Evolutionary conservation across 2,329 filamentous ascomycete species (phyloP).

Genomic region (Cladobotryum mycophilum): DNA sequence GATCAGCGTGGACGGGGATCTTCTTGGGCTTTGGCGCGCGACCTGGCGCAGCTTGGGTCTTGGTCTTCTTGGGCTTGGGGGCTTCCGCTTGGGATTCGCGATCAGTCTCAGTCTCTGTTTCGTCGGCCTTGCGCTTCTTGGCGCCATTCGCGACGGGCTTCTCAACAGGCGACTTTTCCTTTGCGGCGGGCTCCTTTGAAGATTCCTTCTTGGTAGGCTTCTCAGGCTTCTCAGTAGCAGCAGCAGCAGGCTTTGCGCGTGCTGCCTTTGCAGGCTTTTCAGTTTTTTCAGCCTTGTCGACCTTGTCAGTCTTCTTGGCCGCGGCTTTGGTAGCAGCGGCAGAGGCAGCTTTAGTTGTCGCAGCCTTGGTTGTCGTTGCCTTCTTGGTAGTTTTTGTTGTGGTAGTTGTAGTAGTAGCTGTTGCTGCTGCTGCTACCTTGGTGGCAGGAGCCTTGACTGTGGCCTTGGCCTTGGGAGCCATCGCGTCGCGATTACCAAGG

Average conservation of each 20-base stretch:
- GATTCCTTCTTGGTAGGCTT: conserved; percentile 17
- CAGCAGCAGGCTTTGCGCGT: conserved; percentile 17
- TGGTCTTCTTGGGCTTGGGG: conserved; percentile 20
- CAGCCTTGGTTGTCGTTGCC: conserved; percentile 3
- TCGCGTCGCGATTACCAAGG: conserved; percentile 17
- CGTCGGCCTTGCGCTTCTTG: conserved; percentile 23
- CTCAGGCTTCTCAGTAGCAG: conserved; percentile 13
- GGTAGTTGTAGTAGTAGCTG: conserved; percentile 19
- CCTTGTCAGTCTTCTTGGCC: conserved; percentile 21
- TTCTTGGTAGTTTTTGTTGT: conserved; percentile 5
- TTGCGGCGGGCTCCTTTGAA: conserved; percentile 17
- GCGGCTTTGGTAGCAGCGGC: conserved; percentile 22
- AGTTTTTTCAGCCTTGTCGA: conserved; percentile 21
- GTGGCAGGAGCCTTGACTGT: conserved; percentile 13
- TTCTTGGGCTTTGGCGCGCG: conserved; percentile 49
- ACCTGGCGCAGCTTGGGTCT: conserved; percentile 14
- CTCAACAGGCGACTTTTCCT: conserved; percentile 24
- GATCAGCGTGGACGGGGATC: conserved; percentile 28
- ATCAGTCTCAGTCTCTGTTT: conserved; percentile 21
- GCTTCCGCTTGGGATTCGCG: conserved; percentile 15
- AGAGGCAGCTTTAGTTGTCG: conserved; percentile 14
- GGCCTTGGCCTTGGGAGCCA: conserved; percentile 27
- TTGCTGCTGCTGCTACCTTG: conserved; percentile 18
- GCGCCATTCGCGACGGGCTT: conserved; percentile 28
- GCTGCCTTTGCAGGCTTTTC: conserved; percentile 15